phyloP scores from a whole-genome alignment of 495 filamentous ascomycete species.

The Monascus purpureus region DNA sequence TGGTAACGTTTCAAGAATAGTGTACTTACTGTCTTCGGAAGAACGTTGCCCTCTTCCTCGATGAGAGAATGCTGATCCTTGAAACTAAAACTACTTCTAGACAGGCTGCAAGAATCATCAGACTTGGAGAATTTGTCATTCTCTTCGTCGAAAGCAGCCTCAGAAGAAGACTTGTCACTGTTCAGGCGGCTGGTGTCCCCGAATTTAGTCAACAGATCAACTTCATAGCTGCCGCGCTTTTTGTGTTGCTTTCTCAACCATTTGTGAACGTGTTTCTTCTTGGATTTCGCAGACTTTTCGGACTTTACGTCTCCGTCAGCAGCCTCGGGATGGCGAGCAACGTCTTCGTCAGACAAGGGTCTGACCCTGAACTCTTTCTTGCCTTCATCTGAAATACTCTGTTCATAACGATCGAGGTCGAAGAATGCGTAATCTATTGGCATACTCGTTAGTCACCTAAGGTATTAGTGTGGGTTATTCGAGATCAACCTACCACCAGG shows the following conservation, averaged over 20 bases:
- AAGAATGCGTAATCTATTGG: conserved; percentile 6
- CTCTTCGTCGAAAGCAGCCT: neutral
- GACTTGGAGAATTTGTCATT: neutral
- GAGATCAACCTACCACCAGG: conserved; percentile 4
- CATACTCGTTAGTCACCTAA: too few species aligned
- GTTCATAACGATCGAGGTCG: conserved; percentile 3
- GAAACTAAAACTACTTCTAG: too few species aligned
- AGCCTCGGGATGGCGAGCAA: neutral
- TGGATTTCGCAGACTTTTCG: neutral
- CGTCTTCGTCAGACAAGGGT: neutral
- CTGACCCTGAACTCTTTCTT: neutral
- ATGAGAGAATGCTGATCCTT: neutral
- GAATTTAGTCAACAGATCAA: neutral
- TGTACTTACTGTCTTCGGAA: conserved; percentile 1
- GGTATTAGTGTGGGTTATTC: too few species aligned
- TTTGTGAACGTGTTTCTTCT: neutral
- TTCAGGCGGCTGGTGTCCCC: neutral
- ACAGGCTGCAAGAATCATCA: neutral
- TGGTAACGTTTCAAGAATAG: neutral
- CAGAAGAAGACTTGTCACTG: neutral
- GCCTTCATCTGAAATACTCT: neutral
- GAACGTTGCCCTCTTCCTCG: neutral
- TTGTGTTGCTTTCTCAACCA: neutral
- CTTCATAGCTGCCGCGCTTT: neutral
- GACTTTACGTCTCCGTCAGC: neutral